Conservation (phyloP, 164 flowering plant genomes). For the Stephania cephalantha region DNA sequence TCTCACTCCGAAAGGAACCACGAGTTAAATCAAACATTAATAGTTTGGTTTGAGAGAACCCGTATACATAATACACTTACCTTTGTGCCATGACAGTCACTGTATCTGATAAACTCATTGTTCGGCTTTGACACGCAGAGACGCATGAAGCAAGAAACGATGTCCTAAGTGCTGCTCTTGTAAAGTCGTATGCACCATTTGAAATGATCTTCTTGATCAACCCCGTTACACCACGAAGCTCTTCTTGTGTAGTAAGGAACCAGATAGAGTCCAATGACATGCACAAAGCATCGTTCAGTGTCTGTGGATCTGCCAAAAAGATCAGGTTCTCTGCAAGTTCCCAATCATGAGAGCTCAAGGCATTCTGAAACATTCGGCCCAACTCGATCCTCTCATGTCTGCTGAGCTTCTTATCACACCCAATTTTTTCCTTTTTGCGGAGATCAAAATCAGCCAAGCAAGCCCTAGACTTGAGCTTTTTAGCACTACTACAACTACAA, state of each 20-base stretch:
- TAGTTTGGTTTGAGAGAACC: not conserved
- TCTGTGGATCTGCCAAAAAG: conserved; percentile 67
- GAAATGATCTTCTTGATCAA: conserved; percentile 66
- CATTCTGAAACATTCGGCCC: conserved; percentile 71
- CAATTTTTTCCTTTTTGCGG: conserved; percentile 38
- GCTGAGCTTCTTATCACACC: conserved; percentile 56
- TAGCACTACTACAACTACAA: conserved; percentile 39
- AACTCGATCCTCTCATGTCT: conserved; percentile 76
- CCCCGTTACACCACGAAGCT: conserved; percentile 60
- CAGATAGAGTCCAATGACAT: conserved; percentile 83
- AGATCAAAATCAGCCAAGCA: conserved; percentile 33
- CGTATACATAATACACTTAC: conserved; percentile 21
- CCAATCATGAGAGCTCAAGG: conserved; percentile 88
- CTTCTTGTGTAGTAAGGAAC: conserved; percentile 69
- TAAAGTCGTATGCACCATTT: conserved; percentile 85
- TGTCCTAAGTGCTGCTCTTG: conserved; percentile 90
- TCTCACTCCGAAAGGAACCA: not conserved
- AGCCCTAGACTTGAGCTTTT: conserved; percentile 54
- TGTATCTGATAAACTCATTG: conserved; percentile 83
- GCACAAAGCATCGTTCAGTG: conserved; percentile 85
- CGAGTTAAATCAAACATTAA: not conserved
- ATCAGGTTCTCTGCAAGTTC: conserved; percentile 77
- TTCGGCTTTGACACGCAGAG: conserved; percentile 87
- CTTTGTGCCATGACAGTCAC: conserved; percentile 91
- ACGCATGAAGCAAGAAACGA: conserved; percentile 96